Evolutionary conservation across 495 filamentous ascomycete species (phyloP), one percentile per base, ranked within the genome.

Genomic region (Beverwykella pulmonaria): DNA sequence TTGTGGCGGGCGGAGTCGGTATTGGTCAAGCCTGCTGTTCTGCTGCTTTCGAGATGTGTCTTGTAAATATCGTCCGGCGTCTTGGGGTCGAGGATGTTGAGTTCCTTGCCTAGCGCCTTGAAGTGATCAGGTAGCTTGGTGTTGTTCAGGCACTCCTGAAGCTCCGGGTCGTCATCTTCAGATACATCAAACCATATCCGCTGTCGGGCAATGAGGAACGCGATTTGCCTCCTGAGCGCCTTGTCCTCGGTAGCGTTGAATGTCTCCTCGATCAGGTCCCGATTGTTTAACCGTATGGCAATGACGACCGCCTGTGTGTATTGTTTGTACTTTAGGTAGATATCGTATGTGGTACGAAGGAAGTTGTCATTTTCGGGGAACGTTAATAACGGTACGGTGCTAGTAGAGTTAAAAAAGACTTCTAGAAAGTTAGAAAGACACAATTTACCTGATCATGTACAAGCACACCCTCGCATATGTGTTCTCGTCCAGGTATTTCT

Each of bases 11-110:
- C 93, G 15, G 93, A 97, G 77, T 98, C 94, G 32, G 95, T 86
- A 73, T 96, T 97, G 19, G 92, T 97, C 75, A 95, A 81, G 25
- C 93, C 93, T 25, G 92, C 90, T 50, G 92, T 92, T 52, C 94
- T 86, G 63, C 87, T 94, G 80, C 90, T 97, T 77, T 99, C 94
- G 17, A 99, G 83, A 76, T 99, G 95, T 63, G 92, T 96, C 82
- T 99, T 99, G 83, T 99, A 99, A 70, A 99, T 99, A 74, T 99
- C 94, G 78, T 99, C 94, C 3, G 93, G 92, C 63, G 91, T 93
- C 78, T 96, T 96, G 19, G 94, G 94, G 50, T 98, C 94, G 36
- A 99, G 82, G 48, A 98, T 94, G 73, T 98, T 98, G 56, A 99
- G 84, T 72, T 98, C 94, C 78, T 97, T 97, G 44, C 86, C 94